Conservation (phyloP, 495 filamentous ascomycete genomes). For the Pseudomonodictys pantanalensis region DNA sequence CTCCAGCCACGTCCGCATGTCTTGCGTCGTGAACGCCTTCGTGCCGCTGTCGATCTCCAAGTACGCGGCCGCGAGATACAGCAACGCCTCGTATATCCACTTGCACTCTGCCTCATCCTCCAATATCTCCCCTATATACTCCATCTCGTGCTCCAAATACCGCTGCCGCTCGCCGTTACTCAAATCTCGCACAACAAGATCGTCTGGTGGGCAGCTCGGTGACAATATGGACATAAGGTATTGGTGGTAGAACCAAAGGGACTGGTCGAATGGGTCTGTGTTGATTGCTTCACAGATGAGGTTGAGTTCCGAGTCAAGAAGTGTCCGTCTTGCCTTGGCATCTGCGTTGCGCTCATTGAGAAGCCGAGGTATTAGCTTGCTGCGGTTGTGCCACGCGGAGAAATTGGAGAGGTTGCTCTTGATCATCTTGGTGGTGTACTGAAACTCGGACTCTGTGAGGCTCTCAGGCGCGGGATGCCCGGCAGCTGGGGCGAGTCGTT, state of each 20-base stretch:
- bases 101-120: slow-evolving; percentile 59
- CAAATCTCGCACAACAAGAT: slow-evolving; percentile 63
- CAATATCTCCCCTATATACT: slow-evolving; percentile 56
- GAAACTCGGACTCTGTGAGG: slow-evolving; percentile 69
- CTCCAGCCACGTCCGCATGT: slow-evolving; percentile 40
- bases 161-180: slow-evolving; percentile 28
- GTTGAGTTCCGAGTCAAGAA: slow-evolving; percentile 74
- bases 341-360: slow-evolving; percentile 66
- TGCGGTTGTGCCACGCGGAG: slow-evolving; percentile 92
- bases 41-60: slow-evolving; percentile 34
- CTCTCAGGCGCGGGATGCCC: neutral
- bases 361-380: slow-evolving; percentile 72
- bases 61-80: slow-evolving; percentile 28
- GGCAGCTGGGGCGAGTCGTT: slow-evolving; percentile 47
- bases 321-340: slow-evolving; percentile 57
- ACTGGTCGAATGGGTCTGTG: slow-evolving; percentile 87
- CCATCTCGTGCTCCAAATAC: slow-evolving; percentile 40
- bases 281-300: slow-evolving; percentile 72
- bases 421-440: slow-evolving; percentile 88
- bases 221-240: slow-evolving; percentile 66
- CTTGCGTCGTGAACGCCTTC: slow-evolving; percentile 31
- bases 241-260: slow-evolving; percentile 93
- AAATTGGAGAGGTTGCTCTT: slow-evolving; percentile 82
- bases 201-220: slow-evolving; percentile 31
- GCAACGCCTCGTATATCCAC: slow-evolving; percentile 43